Percentiles rank a stretch among this genome's conserved stretches.
These are phyloP conservation scores for Chalaropsis ovoidea DNA, from an alignment of 2,329 filamentous ascomycete genomes.

Conservation along the genomic window DNA sequence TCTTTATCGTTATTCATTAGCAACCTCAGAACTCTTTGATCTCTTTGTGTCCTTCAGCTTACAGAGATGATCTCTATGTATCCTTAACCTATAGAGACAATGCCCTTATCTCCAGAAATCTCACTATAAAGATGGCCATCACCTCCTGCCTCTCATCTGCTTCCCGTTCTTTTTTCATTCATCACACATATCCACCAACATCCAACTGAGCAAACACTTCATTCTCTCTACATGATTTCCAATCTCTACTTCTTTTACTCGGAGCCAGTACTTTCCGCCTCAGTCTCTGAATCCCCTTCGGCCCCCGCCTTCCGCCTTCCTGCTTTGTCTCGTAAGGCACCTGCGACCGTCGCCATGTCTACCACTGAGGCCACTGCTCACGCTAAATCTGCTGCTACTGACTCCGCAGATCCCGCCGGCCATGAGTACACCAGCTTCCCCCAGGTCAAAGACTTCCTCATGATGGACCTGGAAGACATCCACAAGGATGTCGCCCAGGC, in stretches of 20 bases:
- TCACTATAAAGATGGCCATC: not conserved
- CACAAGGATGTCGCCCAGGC: not conserved
- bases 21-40: too few relatives aligned
- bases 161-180: not conserved
- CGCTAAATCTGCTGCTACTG: not conserved
- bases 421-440: slow-evolving; percentile 9
- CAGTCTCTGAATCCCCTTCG: not conserved
- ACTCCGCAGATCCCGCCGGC: not conserved
- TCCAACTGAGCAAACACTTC: not conserved
- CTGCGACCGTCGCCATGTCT: not conserved
- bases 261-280: not conserved
- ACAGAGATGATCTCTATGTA: too few relatives aligned
- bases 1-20: too few relatives aligned
- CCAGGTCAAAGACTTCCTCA: slow-evolving; percentile 1
- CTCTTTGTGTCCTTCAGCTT: too few relatives aligned
- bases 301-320: not conserved
- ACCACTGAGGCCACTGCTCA: not conserved
- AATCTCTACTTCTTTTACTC: not conserved
- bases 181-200: not conserved
- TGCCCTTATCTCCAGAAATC: too few relatives aligned
- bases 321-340: not conserved
- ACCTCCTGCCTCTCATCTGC: not conserved
- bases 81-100: too few relatives aligned
- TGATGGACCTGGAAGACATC: slow-evolving; percentile 8
- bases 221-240: not conserved